Conservation (phyloP, 2,329 filamentous ascomycete genomes). For the Penicillium sp. region DNA sequence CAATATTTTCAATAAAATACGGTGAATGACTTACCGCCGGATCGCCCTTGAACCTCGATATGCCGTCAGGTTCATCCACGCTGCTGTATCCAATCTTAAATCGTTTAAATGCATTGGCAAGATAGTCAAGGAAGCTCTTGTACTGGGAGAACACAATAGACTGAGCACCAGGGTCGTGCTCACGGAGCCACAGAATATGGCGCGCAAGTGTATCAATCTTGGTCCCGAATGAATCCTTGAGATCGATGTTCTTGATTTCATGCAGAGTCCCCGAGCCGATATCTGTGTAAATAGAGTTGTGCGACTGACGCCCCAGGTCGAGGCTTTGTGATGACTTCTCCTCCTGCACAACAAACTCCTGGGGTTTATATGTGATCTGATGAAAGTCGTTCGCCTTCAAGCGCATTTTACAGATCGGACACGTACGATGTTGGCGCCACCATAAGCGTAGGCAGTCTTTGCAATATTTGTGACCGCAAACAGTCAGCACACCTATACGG, state of each 20-base stretch:
- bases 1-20: not conserved
- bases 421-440: slow-evolving; percentile 75
- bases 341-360: slow-evolving; percentile 71
- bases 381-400: slow-evolving; percentile 73
- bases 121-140: slow-evolving; percentile 75
- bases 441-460: slow-evolving; percentile 83
- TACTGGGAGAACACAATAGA: slow-evolving; percentile 95
- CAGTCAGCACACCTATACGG: slow-evolving; percentile 58
- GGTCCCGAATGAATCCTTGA: slow-evolving; percentile 77
- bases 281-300: slow-evolving; percentile 72
- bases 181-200: slow-evolving; percentile 83
- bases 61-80: slow-evolving; percentile 71
- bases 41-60: slow-evolving; percentile 77
- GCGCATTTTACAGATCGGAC: slow-evolving; percentile 80
- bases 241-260: slow-evolving; percentile 81
- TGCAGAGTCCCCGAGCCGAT: slow-evolving; percentile 73
- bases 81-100: slow-evolving; percentile 76
- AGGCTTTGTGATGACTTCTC: slow-evolving; percentile 40
- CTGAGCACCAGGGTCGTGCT: slow-evolving; percentile 84
- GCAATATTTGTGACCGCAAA: slow-evolving; percentile 92
- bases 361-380: slow-evolving; percentile 81
- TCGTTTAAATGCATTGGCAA: slow-evolving; percentile 70
- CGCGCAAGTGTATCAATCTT: slow-evolving; percentile 85
- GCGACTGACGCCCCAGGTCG: slow-evolving; percentile 36
- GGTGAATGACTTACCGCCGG: slow-evolving; percentile 50